Base-by-base conservation (phyloP, 1,284 basidiomycete genomes). In the Caloboletus firmus region DNA sequence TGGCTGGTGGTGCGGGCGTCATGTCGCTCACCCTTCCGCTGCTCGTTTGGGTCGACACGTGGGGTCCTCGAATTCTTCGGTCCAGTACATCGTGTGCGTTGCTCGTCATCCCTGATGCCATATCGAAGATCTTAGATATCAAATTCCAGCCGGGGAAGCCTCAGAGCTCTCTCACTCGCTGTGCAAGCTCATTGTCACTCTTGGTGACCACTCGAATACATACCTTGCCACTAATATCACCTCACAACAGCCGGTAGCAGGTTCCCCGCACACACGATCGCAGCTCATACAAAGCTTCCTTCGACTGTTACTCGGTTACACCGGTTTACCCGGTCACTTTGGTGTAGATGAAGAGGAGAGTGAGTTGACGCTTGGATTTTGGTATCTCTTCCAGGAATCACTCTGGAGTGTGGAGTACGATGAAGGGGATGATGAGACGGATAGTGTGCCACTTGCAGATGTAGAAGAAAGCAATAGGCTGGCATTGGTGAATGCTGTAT, bases 311-410 rank as follows among this genome's bases (percentile, higher is more conserved):
- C 72, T 95, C n/a, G 79, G 83, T 9, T 87, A 90, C 59, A 92
- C 90, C 0, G 85, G 83, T 1, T 79, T 91, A 31, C 81, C 85
- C 1, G 91, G 91, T 1, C 83, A 81, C 59, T 91, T 86, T 62
- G 87, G 89, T 1, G 79, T 83, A 0, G 91, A 94, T 50, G 93
- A 95, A 66, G 87, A 91, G 49, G 85, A 91, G 64, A 92, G 89
- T 63, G 91, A 94, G 75, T 82, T 91, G 76, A 90, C 89, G 1
- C 78, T 95, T 3, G 83, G 83, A 0, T 93, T 94, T 62, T 96
- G 93, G 87, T 93, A 92, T 58, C 75, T 91, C 26, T 82, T 95
- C 55, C 93, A 95, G 70, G 93, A 96, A 69, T 83, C 90, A 2
- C 72, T 96, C 32, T 93, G 91, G 87, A 84, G 79, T 47, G 81